These are phyloP conservation scores for Chalara sp. DNA, from an alignment of 2,329 filamentous ascomycete species.

Conservation along the genomic window DNA sequence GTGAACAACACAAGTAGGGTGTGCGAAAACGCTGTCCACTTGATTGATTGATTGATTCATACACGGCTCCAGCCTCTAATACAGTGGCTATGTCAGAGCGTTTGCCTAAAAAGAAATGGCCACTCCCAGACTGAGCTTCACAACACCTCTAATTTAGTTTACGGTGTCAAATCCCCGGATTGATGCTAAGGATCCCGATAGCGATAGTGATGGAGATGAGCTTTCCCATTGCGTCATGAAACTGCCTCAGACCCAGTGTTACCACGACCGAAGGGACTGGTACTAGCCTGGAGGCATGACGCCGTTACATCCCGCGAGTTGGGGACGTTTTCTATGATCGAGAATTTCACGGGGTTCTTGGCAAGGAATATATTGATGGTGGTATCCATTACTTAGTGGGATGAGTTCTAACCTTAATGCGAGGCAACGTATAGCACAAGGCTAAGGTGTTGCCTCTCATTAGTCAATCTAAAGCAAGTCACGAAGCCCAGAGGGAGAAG, in stretches of 20 bases:
- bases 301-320: not conserved
- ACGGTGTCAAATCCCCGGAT: not conserved
- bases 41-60: too few relatives aligned
- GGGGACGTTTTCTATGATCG: not conserved
- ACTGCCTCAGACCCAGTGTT: not conserved
- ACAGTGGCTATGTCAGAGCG: too few relatives aligned
- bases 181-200: not conserved
- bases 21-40: too few relatives aligned
- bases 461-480: not conserved
- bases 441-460: not conserved
- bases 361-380: constrained; percentile 5
- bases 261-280: not conserved
- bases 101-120: not conserved
- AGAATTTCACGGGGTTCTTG: constrained; percentile 1
- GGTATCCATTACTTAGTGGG: constrained; percentile 1
- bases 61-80: too few relatives aligned
- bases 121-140: not conserved
- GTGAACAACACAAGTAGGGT: too few relatives aligned
- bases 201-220: not conserved
- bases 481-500: not conserved
- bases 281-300: not conserved
- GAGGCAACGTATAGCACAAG: not conserved
- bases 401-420: not conserved
- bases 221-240: not conserved
- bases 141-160: not conserved